phyloP scores from a whole-genome alignment of 2,329 filamentous ascomycete species.

The Parascedosporium putredinis region DNA sequence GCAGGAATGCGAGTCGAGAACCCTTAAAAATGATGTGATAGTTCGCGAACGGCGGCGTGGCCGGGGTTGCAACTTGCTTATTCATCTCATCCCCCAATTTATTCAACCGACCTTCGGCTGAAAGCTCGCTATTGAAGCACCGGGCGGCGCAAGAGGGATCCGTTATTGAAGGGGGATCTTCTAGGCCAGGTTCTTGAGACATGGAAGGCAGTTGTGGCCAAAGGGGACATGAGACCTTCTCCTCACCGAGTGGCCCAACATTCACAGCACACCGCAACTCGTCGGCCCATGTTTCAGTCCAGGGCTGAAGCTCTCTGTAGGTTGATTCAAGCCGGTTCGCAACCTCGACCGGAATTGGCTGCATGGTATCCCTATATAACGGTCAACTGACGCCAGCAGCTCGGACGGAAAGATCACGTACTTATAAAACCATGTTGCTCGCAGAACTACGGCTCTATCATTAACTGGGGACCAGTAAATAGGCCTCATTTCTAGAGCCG shows the following conservation, averaged over 20 bases:
- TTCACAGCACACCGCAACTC: constrained; percentile 85
- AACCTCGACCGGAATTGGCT: constrained; percentile 72
- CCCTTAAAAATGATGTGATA: constrained; percentile 85
- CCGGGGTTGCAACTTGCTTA: constrained; percentile 24
- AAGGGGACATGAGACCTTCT: constrained; percentile 75
- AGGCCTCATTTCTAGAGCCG: constrained; percentile 78
- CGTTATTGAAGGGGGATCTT: background rate
- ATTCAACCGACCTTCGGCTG: constrained; percentile 36
- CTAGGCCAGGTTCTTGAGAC: constrained; percentile 8
- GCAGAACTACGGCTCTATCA: constrained; percentile 69
- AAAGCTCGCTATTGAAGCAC: constrained; percentile 49
- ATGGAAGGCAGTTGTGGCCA: constrained; percentile 50
- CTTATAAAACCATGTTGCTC: constrained; percentile 95
- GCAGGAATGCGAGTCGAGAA: constrained; percentile 63
- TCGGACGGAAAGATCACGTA: constrained; percentile 17
- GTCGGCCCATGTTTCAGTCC: constrained; percentile 87
- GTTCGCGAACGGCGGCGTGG: constrained; percentile 52
- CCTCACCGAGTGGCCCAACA: constrained; percentile 79
- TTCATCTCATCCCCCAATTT: constrained; percentile 12
- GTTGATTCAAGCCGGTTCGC: constrained; percentile 91
- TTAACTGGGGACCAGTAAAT: constrained; percentile 97
- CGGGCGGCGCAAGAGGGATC: constrained; percentile 50
- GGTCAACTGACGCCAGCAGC: background rate
- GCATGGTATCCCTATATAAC: constrained; percentile 64
- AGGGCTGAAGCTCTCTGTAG: constrained; percentile 75